Conservation (phyloP, 2,329 filamentous ascomycete genomes). For the Sordariomycetes sp. region DNA sequence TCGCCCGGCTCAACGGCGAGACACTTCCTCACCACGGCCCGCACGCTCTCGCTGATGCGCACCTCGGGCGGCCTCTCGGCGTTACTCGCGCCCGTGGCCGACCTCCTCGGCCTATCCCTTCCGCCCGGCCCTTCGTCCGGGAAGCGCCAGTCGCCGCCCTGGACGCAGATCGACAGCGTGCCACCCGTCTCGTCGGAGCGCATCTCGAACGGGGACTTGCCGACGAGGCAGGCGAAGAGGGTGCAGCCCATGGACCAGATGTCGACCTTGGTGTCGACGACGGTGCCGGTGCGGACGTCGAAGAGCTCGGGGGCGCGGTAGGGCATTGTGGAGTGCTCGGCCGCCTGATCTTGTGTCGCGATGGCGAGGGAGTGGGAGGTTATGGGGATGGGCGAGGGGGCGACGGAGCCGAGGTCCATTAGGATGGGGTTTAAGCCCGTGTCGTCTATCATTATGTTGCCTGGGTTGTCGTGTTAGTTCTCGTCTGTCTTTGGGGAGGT, state of each 20-base stretch:
- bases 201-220: constrained; percentile 94
- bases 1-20: constrained; percentile 79
- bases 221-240: constrained; percentile 91
- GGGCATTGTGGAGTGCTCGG: constrained; percentile 96
- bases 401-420: constrained; percentile 93
- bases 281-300: constrained; percentile 86
- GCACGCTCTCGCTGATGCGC: constrained; percentile 70
- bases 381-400: constrained; percentile 77
- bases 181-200: constrained; percentile 94
- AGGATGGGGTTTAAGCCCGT: constrained; percentile 80
- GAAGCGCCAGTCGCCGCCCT: constrained; percentile 93
- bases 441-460: constrained; percentile 98
- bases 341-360: constrained; percentile 85
- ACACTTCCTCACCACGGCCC: constrained; percentile 80
- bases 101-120: constrained; percentile 33
- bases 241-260: constrained; percentile 98
- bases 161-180: constrained; percentile 80
- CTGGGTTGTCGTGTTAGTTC: constrained; percentile 18
- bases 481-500: not conserved
- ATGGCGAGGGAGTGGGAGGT: constrained; percentile 84
- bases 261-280: constrained; percentile 93
- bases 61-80: constrained; percentile 12
- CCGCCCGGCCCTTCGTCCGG: constrained; percentile 60
- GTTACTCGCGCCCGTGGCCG: constrained; percentile 14
- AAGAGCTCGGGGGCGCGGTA: constrained; percentile 97